Percentiles rank a stretch among this genome's conserved stretches.
These are phyloP conservation scores for Xanthoceras sorbifolium DNA, from an alignment of 345 rosid species.

Conservation along the genomic window DNA sequence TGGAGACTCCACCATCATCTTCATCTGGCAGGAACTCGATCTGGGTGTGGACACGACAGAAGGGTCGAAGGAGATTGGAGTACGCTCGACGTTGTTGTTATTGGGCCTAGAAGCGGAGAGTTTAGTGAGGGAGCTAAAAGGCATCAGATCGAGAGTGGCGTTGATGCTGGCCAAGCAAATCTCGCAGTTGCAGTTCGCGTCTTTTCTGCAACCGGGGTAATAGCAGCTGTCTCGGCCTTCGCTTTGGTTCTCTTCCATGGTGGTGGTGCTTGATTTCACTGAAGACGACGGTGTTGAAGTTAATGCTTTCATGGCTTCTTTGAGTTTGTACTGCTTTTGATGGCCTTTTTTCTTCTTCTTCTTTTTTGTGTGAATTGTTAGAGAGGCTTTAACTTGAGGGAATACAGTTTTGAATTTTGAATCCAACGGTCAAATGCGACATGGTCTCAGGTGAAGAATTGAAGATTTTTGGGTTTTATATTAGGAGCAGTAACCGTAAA, in stretches of 20 bases:
- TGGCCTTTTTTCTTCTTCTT: not conserved
- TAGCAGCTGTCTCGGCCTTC: constrained; percentile 63
- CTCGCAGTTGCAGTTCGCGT: constrained; percentile 78
- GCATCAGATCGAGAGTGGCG: constrained; percentile 89
- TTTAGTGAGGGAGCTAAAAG: constrained; percentile 67
- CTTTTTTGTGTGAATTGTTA: not conserved
- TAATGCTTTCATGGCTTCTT: constrained; percentile 42
- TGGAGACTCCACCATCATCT: constrained; percentile 37
- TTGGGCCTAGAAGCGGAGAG: constrained; percentile 43
- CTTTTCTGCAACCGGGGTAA: constrained; percentile 85
- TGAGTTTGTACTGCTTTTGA: not conserved
- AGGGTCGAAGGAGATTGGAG: constrained; percentile 62
- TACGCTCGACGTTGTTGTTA: constrained; percentile 30
- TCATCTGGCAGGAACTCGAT: constrained; percentile 36
- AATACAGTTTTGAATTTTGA: constrained; percentile 46
- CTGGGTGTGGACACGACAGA: constrained; percentile 54
- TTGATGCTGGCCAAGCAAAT: constrained; percentile 85
- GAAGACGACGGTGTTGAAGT: constrained; percentile 34
- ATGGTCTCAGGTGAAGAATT: not conserved
- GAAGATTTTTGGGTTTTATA: not conserved
- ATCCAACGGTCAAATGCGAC: constrained; percentile 43
- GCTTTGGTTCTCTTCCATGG: constrained; percentile 33
- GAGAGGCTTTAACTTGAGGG: not conserved
- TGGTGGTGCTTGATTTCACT: constrained; percentile 33
- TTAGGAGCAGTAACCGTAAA: not conserved